Evolutionary conservation across 495 filamentous ascomycete species (phyloP), one percentile per base, ranked within the genome.

Genomic region (Daldinia grandis): DNA sequence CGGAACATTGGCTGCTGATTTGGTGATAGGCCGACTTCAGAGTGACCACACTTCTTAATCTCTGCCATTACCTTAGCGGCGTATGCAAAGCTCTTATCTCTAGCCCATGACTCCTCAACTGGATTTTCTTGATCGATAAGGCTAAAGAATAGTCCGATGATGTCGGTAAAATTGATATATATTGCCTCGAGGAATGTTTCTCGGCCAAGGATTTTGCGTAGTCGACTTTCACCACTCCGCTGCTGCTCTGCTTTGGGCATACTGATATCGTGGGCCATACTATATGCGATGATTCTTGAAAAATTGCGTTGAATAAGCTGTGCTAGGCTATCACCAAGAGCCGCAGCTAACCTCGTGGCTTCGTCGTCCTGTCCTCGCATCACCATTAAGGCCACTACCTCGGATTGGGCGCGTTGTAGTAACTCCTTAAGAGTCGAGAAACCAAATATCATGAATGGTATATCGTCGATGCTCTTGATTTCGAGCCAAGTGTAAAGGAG

Each of bases 401-500:
- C 96, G 28, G 91, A 89, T 72, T 92, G 88, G n/a, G 91, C 86
- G 64, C 93, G 87, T 15, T 75, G 67, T 15, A 98, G 76, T 56
- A 98, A 85, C 14, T 92, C 90, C 57, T 83, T 78, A 0, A 97
- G 85, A 30, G 72, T 87, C 2, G 76, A 60, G 77, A 95, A 99
- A 1, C 89, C 90, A 79, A 97, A 98, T 9, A 94, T 91, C 50
- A 83, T 81, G 71, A 87, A 97, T 8, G 95, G 94, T 59, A 98
- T 91, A 3, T 86, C 83, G 1, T 82, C 80, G 10, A 97, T 78
- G 27, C 84, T 79, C 55, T 90, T 85, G 1, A 79, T 77, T 64
- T 91, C 87, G 2, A 94, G 87, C 96, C 95, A 98, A 0, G 94
- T 97, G 76, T 92, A 97, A 4, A 98, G 82, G n/a, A 98, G 84